phyloP scores from a whole-genome alignment of 2,329 filamentous ascomycete genomes.

The Trichoderma lentiforme region DNA sequence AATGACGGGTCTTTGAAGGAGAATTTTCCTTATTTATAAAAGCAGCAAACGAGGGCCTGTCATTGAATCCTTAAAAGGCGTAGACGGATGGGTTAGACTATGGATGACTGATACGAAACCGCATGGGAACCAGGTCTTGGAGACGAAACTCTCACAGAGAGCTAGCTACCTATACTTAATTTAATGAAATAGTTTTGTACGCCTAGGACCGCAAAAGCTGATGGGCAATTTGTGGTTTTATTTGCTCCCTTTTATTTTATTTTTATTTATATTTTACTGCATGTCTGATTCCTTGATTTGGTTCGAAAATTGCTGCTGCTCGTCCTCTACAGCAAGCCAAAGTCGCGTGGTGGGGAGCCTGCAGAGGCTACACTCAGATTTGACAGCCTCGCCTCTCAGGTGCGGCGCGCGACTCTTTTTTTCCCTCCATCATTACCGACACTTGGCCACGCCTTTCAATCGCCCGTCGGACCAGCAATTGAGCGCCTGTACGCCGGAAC shows the following conservation, averaged over 20 bases:
- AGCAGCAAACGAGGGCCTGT: neutral
- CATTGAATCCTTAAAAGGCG: conserved; percentile 12
- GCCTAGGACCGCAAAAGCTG: neutral
- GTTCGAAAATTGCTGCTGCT: neutral
- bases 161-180: conserved; percentile 6
- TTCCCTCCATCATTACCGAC: neutral
- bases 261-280: neutral
- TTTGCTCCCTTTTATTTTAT: neutral
- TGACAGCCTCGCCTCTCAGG: conserved; percentile 13
- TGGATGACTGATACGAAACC: conserved; percentile 16
- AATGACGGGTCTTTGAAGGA: neutral
- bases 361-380: conserved; percentile 1
- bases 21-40: neutral
- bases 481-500: neutral
- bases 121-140: conserved; percentile 10
- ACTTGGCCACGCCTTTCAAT: neutral
- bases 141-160: conserved; percentile 16
- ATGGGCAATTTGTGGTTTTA: no score
- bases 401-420: conserved; percentile 10
- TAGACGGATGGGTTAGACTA: conserved; percentile 18
- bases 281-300: neutral
- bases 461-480: neutral
- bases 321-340: neutral
- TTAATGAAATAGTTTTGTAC: conserved; percentile 13
- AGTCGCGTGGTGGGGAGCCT: conserved; percentile 13